Evolutionary conservation across 2,329 filamentous ascomycete genomes (phyloP), one percentile per base, ranked within the genome.

Genomic region (Dactylellina leptospora): DNA sequence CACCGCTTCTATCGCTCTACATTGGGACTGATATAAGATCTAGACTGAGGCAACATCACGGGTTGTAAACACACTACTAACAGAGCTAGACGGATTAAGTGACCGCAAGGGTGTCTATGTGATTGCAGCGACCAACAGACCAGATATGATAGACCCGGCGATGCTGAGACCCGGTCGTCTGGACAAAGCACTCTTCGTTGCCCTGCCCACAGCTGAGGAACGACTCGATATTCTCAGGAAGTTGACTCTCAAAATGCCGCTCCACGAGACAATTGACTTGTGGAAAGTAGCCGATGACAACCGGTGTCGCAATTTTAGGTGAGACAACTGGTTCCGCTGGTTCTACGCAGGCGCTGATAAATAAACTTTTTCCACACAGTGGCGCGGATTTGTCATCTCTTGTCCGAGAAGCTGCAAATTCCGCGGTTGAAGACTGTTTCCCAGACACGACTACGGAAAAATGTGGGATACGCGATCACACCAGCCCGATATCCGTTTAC

Each of bases 141-240:
- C 93, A 0, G 93, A 97, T 78, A 96, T 96, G 82, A 97, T 99
- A 75, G 95, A 99, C 79, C 88, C 91, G 1, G 95, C 95, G 0
- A 96, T 99, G 87, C 85, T 97, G 9, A 89, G 95, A 0, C 93
- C 95, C 0, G 95, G 95, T 0, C 88, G 95, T 23, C 84, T 99
- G 0, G 93, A 93, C 74, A 93, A 89, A 0, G 86, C 89, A n/a
- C 84, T 97, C 23, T 97, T 93, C 76, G 90, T 99, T 38, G 93
- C 95, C 77, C 82, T 97, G 0, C 95, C 95, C 0, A 88, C 87
- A 23, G 83, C 88, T 0, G 84, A 88, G 5, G 92, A 96, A 78
- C 85, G 95, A 11, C 90, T 90, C 0, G 92, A 96, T 63, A 99
- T 99, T 73, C 83, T 99, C 20, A 84, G 84, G 61, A 91, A 93